These are phyloP conservation scores for Coleophoma eucalyptorum DNA, from an alignment of 2,329 filamentous ascomycete species.

Conservation along the genomic window DNA sequence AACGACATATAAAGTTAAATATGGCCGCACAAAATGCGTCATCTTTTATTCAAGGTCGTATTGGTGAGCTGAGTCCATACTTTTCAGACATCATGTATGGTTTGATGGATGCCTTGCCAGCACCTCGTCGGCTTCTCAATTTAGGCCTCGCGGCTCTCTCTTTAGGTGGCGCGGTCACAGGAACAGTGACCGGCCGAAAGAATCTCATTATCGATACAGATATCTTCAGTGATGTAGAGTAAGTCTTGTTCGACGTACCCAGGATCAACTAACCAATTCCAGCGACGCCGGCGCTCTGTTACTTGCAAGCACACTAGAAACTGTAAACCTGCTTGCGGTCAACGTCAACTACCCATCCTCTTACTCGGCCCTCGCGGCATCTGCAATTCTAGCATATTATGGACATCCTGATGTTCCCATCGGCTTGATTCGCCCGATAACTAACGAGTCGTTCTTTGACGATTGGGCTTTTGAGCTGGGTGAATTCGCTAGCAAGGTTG, in stretches of 20 bases:
- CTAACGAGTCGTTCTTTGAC: conserved; percentile 40
- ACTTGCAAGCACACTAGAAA: conserved; percentile 33
- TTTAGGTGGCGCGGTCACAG: not conserved
- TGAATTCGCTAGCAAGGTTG: conserved; percentile 43
- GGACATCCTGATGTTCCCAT: conserved; percentile 32
- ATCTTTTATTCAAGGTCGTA: not conserved
- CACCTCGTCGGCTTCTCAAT: not conserved
- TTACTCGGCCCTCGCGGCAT: conserved; percentile 30
- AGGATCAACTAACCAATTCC: not conserved
- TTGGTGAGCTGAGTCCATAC: not conserved
- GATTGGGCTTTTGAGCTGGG: conserved; percentile 31
- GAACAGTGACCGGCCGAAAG: conserved; percentile 14
- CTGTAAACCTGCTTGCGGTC: conserved; percentile 34
- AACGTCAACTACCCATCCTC: conserved; percentile 37
- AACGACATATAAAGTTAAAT: too few species aligned
- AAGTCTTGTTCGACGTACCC: conserved; percentile 10
- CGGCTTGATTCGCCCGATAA: conserved; percentile 35
- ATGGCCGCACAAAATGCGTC: not conserved
- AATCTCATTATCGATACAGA: conserved; percentile 44
- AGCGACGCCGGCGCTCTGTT: conserved; percentile 39
- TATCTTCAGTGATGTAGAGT: conserved; percentile 43
- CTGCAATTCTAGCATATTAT: conserved; percentile 38
- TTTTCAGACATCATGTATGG: not conserved
- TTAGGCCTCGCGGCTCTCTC: conserved; percentile 1
- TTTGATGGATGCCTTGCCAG: not conserved